Evolutionary conservation across 768 basidiomycete species (phyloP).

Genomic region (Amanita fuliginea): DNA sequence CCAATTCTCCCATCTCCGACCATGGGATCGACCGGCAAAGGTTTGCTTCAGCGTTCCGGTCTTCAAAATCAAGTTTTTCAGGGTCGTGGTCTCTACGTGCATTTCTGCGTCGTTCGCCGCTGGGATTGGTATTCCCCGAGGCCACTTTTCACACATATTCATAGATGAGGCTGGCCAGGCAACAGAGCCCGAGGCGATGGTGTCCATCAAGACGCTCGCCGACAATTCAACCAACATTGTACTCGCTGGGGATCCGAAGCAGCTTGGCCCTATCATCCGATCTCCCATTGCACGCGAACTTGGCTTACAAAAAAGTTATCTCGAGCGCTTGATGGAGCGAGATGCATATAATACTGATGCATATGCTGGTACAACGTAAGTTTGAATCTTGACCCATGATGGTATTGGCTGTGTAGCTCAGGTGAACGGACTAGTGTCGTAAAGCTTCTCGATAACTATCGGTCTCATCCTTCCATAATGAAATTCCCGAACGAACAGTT

Average conservation of each 20-base stretch:
- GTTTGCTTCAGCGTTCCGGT: conserved; percentile 2
- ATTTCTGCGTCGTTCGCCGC: conserved; percentile 10
- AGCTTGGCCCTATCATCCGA: conserved; percentile 34
- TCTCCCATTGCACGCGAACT: conserved; percentile 26
- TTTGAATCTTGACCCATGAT: too few species aligned
- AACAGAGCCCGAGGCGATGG: conserved; percentile 4
- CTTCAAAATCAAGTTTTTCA: conserved; percentile 1
- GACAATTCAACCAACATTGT: conserved; percentile 21
- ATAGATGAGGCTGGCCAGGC: conserved; percentile 7
- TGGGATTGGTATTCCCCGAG: conserved; percentile 4
- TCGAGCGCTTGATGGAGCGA: conserved; percentile 25
- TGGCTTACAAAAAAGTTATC: conserved; percentile 25
- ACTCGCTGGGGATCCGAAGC: conserved; percentile 35
- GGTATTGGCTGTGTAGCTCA: too few species aligned
- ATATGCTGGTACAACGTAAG: neutral
- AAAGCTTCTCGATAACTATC: conserved; percentile 25
- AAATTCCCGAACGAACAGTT: conserved; percentile 51
- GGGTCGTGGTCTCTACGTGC: conserved; percentile 6
- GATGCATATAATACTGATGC: conserved; percentile 11
- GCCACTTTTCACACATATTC: conserved; percentile 8
- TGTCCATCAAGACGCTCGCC: conserved; percentile 23
- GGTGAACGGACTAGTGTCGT: too few species aligned
- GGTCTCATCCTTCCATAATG: conserved; percentile 51
- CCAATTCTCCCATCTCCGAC: too few species aligned
- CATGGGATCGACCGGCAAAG: too few species aligned